phyloP scores from a whole-genome alignment of 257 asterid genomes.

The Thymus mandschuricus region DNA sequence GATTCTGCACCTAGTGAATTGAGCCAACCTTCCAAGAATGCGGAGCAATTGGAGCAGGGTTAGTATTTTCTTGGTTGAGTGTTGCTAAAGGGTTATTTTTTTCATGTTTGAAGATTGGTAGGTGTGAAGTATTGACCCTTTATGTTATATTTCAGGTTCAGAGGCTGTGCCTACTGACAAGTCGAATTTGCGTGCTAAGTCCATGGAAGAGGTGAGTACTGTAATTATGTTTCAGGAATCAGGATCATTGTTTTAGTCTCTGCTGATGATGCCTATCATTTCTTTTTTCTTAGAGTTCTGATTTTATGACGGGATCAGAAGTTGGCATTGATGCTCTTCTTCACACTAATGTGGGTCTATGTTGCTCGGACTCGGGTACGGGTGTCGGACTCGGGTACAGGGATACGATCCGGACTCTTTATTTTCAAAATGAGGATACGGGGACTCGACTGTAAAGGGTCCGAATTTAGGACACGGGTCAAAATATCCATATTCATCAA shows the following conservation, averaged over 20 bases:
- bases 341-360: no score
- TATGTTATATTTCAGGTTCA: slow-evolving; percentile 32
- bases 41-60: slow-evolving; percentile 41
- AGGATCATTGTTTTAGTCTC: not conserved
- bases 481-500: no score
- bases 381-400: no score
- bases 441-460: no score
- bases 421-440: no score
- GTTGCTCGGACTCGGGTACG: no score
- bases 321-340: no score
- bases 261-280: slow-evolving; percentile 32
- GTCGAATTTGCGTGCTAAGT: slow-evolving; percentile 42
- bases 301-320: no score
- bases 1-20: slow-evolving; percentile 29
- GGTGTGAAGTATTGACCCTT: slow-evolving; percentile 15
- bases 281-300: slow-evolving; percentile 20
- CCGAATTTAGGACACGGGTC: no score
- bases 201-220: slow-evolving; percentile 55
- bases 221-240: not conserved
- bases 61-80: slow-evolving; percentile 27
- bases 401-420: no score
- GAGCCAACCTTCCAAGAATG: slow-evolving; percentile 28
- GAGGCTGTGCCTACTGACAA: slow-evolving; percentile 41
- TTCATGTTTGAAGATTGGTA: not conserved
- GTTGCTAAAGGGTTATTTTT: not conserved